Percentiles rank a stretch among this genome's conserved stretches.
phyloP scores from a whole-genome alignment of 1,284 basidiomycete genomes.

The Violaceomyces palustris region DNA sequence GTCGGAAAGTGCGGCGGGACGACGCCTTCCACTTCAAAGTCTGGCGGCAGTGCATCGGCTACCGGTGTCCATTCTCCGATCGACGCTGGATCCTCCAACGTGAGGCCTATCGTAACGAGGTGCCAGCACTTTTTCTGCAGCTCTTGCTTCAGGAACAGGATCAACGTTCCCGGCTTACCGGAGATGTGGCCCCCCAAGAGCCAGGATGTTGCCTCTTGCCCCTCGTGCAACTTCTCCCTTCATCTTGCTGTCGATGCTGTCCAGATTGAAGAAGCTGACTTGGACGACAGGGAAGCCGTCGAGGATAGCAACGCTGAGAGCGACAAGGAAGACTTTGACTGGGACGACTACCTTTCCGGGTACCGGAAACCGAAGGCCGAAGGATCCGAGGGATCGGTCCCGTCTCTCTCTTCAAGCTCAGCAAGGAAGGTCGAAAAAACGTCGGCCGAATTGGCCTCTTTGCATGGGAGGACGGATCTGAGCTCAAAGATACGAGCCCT shows the following conservation, averaged over 20 bases:
- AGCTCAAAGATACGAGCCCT: constrained; percentile 49
- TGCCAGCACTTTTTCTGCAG: constrained; percentile 81
- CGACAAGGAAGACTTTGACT: constrained; percentile 9
- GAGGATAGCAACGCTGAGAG: constrained; percentile 6
- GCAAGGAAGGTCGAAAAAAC: too few species aligned
- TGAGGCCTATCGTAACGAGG: constrained; percentile 62
- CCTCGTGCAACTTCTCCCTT: constrained; percentile 61
- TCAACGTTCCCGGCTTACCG: constrained; percentile 21
- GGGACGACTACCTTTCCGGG: too few species aligned
- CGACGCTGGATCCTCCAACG: background rate
- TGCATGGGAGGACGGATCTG: constrained; percentile 27
- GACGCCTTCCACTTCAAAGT: too few species aligned
- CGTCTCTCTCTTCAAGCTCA: too few species aligned
- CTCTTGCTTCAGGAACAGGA: constrained; percentile 48
- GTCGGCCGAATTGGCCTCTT: too few species aligned
- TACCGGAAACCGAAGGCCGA: too few species aligned
- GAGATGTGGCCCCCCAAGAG: constrained; percentile 18
- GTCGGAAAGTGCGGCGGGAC: too few species aligned
- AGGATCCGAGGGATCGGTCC: too few species aligned
- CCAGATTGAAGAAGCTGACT: constrained; percentile 13
- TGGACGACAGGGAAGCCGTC: background rate
- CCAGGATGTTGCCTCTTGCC: constrained; percentile 56
- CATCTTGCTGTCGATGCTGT: constrained; percentile 34
- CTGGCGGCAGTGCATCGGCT: too few species aligned
- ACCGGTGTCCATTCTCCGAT: background rate